A percentile compares a stretch with the other conserved stretches of the same genome.
These are phyloP conservation scores for Cucumis variabilis DNA, from an alignment of 331 rosid species.

Conservation along the genomic window DNA sequence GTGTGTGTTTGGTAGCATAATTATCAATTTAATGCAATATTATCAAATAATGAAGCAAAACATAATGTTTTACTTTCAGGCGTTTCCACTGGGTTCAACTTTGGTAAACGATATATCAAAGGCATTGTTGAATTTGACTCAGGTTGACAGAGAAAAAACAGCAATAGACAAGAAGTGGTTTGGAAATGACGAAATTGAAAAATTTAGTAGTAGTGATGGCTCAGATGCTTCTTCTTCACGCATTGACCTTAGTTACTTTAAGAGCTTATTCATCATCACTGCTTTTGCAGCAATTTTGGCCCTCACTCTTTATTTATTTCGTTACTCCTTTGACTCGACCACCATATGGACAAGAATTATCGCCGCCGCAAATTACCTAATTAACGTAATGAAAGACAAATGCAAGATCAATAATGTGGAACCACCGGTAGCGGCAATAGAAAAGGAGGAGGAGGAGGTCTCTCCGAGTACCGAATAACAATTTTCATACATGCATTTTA, in stretches of 20 bases:
- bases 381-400: too few relatives aligned
- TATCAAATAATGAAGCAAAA: not conserved
- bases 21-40: too few relatives aligned
- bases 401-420: too few relatives aligned
- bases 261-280: slow-evolving; percentile 44
- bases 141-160: not conserved
- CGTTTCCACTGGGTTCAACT: not conserved
- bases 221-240: slow-evolving; percentile 22
- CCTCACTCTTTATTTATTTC: not conserved
- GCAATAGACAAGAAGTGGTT: not conserved
- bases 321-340: not conserved
- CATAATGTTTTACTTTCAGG: not conserved
- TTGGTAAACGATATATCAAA: not conserved
- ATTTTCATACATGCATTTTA: too few relatives aligned
- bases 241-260: slow-evolving; percentile 35
- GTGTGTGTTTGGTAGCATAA: too few relatives aligned
- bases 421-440: not conserved
- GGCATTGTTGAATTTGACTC: not conserved
- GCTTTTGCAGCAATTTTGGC: slow-evolving; percentile 14
- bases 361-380: not conserved
- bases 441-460: not conserved
- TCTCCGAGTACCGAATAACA: not conserved
- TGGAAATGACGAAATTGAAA: not conserved
- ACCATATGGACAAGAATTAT: not conserved
- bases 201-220: not conserved